Evolutionary conservation across 768 basidiomycete species (phyloP).

Genomic region (Asterophora parasitica): DNA sequence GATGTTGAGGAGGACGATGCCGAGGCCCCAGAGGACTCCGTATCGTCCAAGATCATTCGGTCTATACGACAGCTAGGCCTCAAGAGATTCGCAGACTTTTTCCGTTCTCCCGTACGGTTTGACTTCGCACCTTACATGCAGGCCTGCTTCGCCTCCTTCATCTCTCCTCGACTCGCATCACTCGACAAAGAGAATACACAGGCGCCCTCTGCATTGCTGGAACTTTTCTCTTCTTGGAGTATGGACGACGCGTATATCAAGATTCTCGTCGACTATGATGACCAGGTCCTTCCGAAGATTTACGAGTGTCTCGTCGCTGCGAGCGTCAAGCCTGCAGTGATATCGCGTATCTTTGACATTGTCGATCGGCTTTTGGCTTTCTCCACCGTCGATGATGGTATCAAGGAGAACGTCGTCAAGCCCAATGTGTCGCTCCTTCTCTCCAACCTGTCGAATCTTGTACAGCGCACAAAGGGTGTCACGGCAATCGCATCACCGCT

Average conservation of each 20-base stretch:
- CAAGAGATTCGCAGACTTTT: conserved; percentile 85
- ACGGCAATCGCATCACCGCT: conserved; percentile 54
- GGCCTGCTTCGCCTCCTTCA: conserved; percentile 61
- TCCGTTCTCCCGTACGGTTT: conserved; percentile 66
- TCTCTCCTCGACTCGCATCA: conserved; percentile 73
- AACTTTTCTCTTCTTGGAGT: conserved; percentile 80
- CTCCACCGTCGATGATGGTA: conserved; percentile 43
- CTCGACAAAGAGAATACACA: conserved; percentile 88
- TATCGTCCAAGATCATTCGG: conserved; percentile 42
- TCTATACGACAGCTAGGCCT: conserved; percentile 78
- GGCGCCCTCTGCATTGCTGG: conserved; percentile 82
- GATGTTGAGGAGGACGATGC: conserved; percentile 31
- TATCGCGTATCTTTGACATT: conserved; percentile 80
- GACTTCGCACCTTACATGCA: conserved; percentile 71
- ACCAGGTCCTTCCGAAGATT: conserved; percentile 64
- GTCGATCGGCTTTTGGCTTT: conserved; percentile 63
- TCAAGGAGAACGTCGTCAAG: conserved; percentile 53
- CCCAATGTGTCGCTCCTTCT: conserved; percentile 73
- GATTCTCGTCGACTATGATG: conserved; percentile 69
- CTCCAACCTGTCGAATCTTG: conserved; percentile 61
- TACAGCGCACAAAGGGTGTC: conserved; percentile 55
- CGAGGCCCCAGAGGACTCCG: conserved; percentile 27
- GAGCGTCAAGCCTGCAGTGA: conserved; percentile 83
- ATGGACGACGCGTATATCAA: conserved; percentile 47
- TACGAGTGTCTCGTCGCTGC: conserved; percentile 78